Base-by-base conservation (phyloP, 2,329 filamentous ascomycete genomes). In the Diaporthe sp. region DNA sequence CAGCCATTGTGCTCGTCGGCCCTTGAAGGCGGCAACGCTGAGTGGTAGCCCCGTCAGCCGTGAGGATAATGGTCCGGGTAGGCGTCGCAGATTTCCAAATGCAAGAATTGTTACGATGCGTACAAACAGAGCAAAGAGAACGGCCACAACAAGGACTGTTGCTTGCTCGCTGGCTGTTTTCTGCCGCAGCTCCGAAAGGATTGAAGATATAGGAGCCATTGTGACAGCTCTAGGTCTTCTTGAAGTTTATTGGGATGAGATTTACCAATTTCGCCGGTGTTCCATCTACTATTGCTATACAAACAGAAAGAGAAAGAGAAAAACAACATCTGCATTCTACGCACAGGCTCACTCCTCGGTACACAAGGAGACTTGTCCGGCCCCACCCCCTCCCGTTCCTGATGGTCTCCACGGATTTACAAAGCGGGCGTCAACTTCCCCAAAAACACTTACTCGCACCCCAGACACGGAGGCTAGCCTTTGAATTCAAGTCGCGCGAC, bases 1-100 rank as follows among this genome's bases (percentile, higher is more conserved):
- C 17, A 65, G 61, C 61, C 42, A 65, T 44, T 65, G 61, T 4
- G 61, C 42, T 19, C 61, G 39, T 31, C 61, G 61, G 61, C 61
- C 42, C 9, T 65, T 49, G 61, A 49, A 65, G 9, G 25, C 42
- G 22, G 61, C 61, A n/a, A 65, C n/a, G 28, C 25, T 49, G 9
- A 65, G 42, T 31, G 61, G 61, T 42, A 65, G 19, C 9, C 61
- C 61, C 8, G 61, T 65, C 17, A 65, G 42, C 4, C 61, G 25
- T 7, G 61, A 65, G 39, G 8, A 4, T 3, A 65, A 34, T 31
- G 42, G 61, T 39, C 61, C 61, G 28, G 61, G 39, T 13, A 65
- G 15, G 9, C 7, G 17, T 34, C 61, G 61, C 10, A 65, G n/a
- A 46, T 44, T 34, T 31, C 61, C 42, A 34, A 51, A 67, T 17